Evolutionary conservation across 495 filamentous ascomycete genomes (phyloP).

Genomic region (Massariosphaeria phaeospora): DNA sequence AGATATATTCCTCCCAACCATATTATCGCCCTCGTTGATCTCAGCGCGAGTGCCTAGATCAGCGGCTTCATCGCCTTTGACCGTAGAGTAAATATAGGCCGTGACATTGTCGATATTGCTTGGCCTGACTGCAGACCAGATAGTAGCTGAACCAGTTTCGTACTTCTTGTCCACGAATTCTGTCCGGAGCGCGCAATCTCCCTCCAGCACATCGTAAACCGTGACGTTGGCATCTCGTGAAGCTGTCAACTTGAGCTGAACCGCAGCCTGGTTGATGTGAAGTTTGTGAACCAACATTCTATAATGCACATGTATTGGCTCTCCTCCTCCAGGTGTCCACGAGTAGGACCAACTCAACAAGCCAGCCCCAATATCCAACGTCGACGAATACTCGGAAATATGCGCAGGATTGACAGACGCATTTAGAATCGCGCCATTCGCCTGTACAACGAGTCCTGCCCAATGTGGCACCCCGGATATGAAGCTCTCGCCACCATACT

Average conservation of each 20-base stretch:
- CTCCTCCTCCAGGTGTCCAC: slow-evolving; percentile 54
- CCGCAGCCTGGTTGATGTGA: slow-evolving; percentile 58
- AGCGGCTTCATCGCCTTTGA: slow-evolving; percentile 41
- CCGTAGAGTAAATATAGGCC: slow-evolving; percentile 55
- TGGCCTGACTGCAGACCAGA: slow-evolving; percentile 57
- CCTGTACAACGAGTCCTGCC: slow-evolving; percentile 56
- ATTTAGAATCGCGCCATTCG: slow-evolving; percentile 54
- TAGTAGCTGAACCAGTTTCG: slow-evolving; percentile 46
- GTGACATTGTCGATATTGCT: slow-evolving; percentile 53
- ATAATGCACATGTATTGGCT: slow-evolving; percentile 54
- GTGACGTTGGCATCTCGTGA: slow-evolving; percentile 46
- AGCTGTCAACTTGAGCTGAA: slow-evolving; percentile 53
- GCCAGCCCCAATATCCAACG: slow-evolving; percentile 59
- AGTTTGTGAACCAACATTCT: slow-evolving; percentile 59
- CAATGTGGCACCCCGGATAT: slow-evolving; percentile 72
- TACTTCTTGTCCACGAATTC: slow-evolving; percentile 50
- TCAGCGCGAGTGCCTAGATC: slow-evolving; percentile 46
- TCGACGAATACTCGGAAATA: slow-evolving; percentile 58
- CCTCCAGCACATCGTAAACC: slow-evolving; percentile 57
- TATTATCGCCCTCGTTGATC: slow-evolving; percentile 43
- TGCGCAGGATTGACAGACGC: slow-evolving; percentile 56
- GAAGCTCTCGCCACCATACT: slow-evolving; percentile 67
- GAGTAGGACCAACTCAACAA: slow-evolving; percentile 59
- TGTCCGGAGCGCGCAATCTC: slow-evolving; percentile 54
- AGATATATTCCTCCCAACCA: slow-evolving; percentile 55